Percentiles rank a stretch among this genome's conserved stretches.
Conservation (phyloP, 2,329 filamentous ascomycete species). For the Diaporthe australafricana region DNA sequence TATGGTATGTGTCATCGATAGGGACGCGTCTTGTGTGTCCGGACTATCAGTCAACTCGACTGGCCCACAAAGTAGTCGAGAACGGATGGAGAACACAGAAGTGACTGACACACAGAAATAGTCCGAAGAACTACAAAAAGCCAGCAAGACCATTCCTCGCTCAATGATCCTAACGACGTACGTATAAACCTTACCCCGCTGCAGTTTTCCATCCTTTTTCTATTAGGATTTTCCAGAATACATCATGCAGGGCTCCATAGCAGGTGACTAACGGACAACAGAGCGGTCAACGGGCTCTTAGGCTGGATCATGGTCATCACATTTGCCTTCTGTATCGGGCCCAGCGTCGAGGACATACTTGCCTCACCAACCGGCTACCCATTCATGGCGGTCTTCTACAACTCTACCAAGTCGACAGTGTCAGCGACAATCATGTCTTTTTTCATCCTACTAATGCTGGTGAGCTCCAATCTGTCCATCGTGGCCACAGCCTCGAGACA, state of each 20-base stretch:
- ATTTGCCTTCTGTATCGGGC: slow-evolving; percentile 37
- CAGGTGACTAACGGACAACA: no score
- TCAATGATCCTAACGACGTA: slow-evolving; percentile 50
- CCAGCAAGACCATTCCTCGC: slow-evolving; percentile 47
- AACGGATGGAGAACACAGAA: not conserved
- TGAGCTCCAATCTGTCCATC: slow-evolving; percentile 42
- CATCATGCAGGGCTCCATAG: no score
- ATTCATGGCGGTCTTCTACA: slow-evolving; percentile 44
- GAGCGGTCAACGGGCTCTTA: slow-evolving; percentile 48
- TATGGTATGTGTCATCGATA: slow-evolving; percentile 38
- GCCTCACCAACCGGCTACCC: slow-evolving; percentile 42
- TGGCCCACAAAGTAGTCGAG: not conserved
- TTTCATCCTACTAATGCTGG: slow-evolving; percentile 43
- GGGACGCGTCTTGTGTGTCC: no score
- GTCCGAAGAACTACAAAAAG: slow-evolving; percentile 48
- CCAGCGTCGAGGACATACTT: slow-evolving; percentile 29
- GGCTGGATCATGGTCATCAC: slow-evolving; percentile 43
- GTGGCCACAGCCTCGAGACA: slow-evolving; percentile 46
- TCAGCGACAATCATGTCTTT: slow-evolving; percentile 43
- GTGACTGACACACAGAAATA: not conserved
- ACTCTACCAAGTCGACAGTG: slow-evolving; percentile 38
- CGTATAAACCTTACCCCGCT: no score
- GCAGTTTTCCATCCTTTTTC: no score
- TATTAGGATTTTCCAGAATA: no score
- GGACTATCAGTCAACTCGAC: no score